Conservation (phyloP, 208 protist species). For the Herpetomonas muscarum region DNA sequence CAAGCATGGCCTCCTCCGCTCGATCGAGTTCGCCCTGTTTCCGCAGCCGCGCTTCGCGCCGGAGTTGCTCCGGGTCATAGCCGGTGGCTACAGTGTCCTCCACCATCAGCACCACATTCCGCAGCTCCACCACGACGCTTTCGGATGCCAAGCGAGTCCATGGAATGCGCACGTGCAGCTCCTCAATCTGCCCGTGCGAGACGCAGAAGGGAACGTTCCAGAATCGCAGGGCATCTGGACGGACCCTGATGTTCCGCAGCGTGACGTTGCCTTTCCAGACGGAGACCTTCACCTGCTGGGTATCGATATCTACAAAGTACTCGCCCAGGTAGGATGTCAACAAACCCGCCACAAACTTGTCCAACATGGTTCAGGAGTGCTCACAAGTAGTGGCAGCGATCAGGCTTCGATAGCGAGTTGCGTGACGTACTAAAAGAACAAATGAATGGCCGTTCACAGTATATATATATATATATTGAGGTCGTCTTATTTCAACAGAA, state of each 20-base stretch:
- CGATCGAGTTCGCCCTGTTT: slow-evolving; percentile 42
- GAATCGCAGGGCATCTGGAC: slow-evolving; percentile 56
- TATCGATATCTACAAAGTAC: slow-evolving; percentile 83
- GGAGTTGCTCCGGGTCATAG: slow-evolving; percentile 47
- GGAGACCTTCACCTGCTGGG: slow-evolving; percentile 79
- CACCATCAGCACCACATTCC: slow-evolving; percentile 47
- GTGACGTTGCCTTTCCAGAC: slow-evolving; percentile 74
- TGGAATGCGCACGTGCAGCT: slow-evolving; percentile 66
- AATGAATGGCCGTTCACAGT: neutral
- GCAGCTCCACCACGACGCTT: slow-evolving; percentile 56
- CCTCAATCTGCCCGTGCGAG: slow-evolving; percentile 53
- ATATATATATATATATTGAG: slow-evolving; percentile 9
- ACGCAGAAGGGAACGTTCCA: slow-evolving; percentile 61
- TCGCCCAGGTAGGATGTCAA: slow-evolving; percentile 75
- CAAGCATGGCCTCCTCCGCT: slow-evolving; percentile 40
- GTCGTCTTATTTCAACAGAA: neutral
- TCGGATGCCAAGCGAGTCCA: slow-evolving; percentile 74
- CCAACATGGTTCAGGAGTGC: slow-evolving; percentile 49
- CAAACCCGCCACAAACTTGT: slow-evolving; percentile 69
- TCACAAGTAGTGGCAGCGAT: slow-evolving; percentile 1
- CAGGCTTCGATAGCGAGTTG: neutral
- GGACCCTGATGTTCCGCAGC: slow-evolving; percentile 54
- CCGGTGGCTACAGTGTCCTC: slow-evolving; percentile 43
- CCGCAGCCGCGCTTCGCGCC: slow-evolving; percentile 33
- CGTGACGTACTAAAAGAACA: no score